phyloP scores from a whole-genome alignment of 2,329 filamentous ascomycete genomes.

The Penicillium vulpinum region DNA sequence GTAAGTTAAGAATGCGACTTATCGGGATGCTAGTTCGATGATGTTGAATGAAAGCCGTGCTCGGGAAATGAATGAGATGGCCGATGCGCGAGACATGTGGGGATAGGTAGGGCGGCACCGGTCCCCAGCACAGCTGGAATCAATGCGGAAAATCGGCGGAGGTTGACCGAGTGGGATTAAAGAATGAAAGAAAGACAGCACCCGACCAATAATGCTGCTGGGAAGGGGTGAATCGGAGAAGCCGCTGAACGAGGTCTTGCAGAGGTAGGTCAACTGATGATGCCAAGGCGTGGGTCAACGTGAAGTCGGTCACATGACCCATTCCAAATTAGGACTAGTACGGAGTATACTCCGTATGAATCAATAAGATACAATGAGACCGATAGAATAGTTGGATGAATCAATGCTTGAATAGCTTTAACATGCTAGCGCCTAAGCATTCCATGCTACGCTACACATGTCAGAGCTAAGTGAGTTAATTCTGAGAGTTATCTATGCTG shows the following conservation, averaged over 20 bases:
- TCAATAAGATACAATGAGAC: not conserved
- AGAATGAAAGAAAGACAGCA: conserved; percentile 21
- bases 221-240: conserved; percentile 22
- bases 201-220: conserved; percentile 30
- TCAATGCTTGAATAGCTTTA: not conserved
- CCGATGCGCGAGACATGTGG: conserved; percentile 49
- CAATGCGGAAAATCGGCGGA: conserved; percentile 22
- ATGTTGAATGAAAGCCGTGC: conserved; percentile 32
- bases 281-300: conserved; percentile 40
- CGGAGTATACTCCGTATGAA: no score
- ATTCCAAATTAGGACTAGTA: conserved; percentile 15
- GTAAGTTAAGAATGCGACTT: conserved; percentile 25
- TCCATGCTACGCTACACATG: not conserved
- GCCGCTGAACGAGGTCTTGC: conserved; percentile 26
- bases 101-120: conserved; percentile 39
- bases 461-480: not conserved
- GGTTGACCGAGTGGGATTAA: conserved; percentile 21
- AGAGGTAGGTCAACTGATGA: conserved; percentile 38
- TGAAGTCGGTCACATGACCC: conserved; percentile 32
- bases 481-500: not conserved
- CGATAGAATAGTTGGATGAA: not conserved
- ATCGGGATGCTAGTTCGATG: conserved; percentile 26
- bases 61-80: conserved; percentile 41
- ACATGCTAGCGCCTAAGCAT: not conserved
- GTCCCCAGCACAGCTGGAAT: conserved; percentile 30